A percentile compares a stretch with the other conserved stretches of the same genome.
Conservation (phyloP, 805 yeast species). For the Ogataea methanolica region DNA sequence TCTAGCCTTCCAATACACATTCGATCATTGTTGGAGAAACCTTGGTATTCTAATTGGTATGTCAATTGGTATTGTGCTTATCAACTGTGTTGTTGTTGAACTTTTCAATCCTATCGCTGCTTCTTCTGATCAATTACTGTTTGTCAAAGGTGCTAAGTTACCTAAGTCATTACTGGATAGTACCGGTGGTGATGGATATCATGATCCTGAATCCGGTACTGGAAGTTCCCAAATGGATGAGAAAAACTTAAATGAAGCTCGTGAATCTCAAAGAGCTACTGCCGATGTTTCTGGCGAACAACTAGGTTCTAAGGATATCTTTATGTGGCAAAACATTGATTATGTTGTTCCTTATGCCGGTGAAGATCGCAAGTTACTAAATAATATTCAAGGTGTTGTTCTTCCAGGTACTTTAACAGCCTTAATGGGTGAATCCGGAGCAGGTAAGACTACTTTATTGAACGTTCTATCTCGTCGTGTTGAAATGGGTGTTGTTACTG, state of each 20-base stretch:
- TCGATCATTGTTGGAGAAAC: conserved; percentile 34
- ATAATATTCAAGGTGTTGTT: conserved; percentile 25
- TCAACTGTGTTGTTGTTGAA: conserved; percentile 18
- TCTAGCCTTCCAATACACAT: conserved; percentile 42
- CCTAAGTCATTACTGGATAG: no score
- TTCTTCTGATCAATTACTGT: no score
- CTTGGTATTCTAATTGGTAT: conserved; percentile 28
- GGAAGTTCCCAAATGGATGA: not conserved
- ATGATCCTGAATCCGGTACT: not conserved
- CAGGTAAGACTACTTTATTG: conserved; percentile 46
- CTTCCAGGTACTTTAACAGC: conserved; percentile 40
- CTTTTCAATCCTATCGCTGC: not conserved
- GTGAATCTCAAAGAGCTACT: not conserved
- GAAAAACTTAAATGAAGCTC: not conserved
- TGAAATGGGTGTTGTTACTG: conserved; percentile 43
- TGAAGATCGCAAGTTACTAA: conserved; percentile 31
- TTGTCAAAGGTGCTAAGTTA: no score
- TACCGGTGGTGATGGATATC: no score
- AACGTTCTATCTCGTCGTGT: conserved; percentile 43
- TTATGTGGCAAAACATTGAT: conserved; percentile 59
- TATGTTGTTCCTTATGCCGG: conserved; percentile 36
- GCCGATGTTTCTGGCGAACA: not conserved
- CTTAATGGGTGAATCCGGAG: conserved; percentile 47
- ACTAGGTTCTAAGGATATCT: conserved; percentile 32
- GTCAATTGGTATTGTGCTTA: conserved; percentile 15